Base-by-base conservation (phyloP, 768 basidiomycete genomes). In the Pleurotus giganteus region DNA sequence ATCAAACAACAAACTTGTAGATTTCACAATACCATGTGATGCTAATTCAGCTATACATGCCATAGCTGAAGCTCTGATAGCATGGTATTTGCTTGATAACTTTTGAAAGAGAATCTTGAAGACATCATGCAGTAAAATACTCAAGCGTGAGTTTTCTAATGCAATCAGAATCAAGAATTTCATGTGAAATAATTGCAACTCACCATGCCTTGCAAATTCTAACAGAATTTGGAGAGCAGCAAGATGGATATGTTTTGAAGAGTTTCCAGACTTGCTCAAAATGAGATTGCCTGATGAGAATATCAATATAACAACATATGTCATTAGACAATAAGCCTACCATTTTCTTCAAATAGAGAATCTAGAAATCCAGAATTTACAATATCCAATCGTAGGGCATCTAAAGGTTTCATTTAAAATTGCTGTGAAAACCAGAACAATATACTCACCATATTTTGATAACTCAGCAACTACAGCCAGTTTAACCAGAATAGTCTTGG, bases 271-370 rank as follows among this genome's bases (percentile, higher is more conserved):
- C 15, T 8, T 15, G 46, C 27, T 21, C 4, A 24, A 15, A 17
- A 47, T 47, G 13, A 47, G 21, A 31, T 47, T 17, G 17, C 26
- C 45, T 46, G 27, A 12, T 12, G 8, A 4, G 13, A 7, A 5
- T 8, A 5, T 8, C 6, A 5, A 41, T 17, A 21, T n/a, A 41
- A 5, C 39, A 8, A 24, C 21, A 19, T 24, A 46, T 12, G 23
- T 4, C n/a, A 15, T 46, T 11, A 24, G 13, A 6, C 23, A 27
- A 23, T 46, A 21, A 7, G n/a, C 45, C 12, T 19, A 26, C 46
- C 15, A 28, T 47, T 47, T 28, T 47, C 27, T 29, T 47, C 46
- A 27, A 47, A 47, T 17, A 47, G 46, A n/a, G 46, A 28, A 21
- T 47, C 23, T 17, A 47, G 27, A 31, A 47, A 47, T 7, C 46